Evolutionary conservation across 2,329 filamentous ascomycete species (phyloP), one percentile per base, ranked within the genome.

Genomic region (Trichoderma atroviride): DNA sequence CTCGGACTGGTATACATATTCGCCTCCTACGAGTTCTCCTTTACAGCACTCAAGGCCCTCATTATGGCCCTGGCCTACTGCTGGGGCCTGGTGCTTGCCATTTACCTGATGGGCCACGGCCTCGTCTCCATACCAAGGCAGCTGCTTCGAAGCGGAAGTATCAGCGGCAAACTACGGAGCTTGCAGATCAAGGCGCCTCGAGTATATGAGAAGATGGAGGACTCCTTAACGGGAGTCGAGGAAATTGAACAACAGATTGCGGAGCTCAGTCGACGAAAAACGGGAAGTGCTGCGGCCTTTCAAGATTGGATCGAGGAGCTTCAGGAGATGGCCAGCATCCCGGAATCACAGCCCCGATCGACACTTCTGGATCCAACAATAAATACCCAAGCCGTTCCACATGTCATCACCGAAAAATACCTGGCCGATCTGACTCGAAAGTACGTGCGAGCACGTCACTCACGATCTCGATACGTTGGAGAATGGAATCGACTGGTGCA

Each of bases 51-150:
- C 74, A 97, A 97, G 82, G 90, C 88, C 43, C 84, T 96, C 52
- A 86, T 97, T 72, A 97, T 99, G 92, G 95, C 96, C 16, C 83
- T 98, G 70, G 92, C 95, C 47, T 99, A 99, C 79, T 93, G 93
- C 70, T 98, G 94, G 92, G 94, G 94, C 75, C 82, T 99, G 74
- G 85, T 95, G 5, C 85, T 98, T 64, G 96, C 94, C 57, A 97
- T 99, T 71, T 98, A 97, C 76, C 85, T 99, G 52, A 98, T 99
- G 95, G 96, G 96, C 7, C 96, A 99, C 79, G 96, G 96, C 9
- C 85, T 99, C 31, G 96, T 99, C 37, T 92, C 94, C 1, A 92
- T 99, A 69, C 96, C 96, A 0, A 87, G 95, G 73, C 88, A 88
- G 47, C 83, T 99, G 19, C 91, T 96, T 75, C 89, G 91, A 70